Conservation (phyloP, 169 alveolate genomes). For the Blepharisma undulans region DNA sequence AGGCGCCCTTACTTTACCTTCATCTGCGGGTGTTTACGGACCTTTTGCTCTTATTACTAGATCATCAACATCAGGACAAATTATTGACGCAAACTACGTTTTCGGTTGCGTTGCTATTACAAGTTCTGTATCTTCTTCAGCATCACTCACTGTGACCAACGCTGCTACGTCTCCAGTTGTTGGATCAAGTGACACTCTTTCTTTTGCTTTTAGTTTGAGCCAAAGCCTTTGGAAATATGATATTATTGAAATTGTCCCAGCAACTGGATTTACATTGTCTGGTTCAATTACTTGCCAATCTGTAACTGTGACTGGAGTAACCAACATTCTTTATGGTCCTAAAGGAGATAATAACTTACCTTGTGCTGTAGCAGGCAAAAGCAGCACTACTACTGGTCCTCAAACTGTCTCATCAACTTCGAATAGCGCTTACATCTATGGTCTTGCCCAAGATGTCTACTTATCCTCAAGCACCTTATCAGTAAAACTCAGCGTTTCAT, state of each 20-base stretch:
- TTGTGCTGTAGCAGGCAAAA: neutral
- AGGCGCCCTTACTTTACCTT: neutral
- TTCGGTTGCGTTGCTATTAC: neutral
- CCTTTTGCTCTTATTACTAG: conserved; percentile 36
- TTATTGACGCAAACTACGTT: conserved; percentile 7
- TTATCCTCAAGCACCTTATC: neutral
- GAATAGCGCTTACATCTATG: neutral
- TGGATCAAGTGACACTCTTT: neutral
- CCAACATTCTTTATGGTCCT: neutral
- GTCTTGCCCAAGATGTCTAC: neutral
- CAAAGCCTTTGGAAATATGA: conserved; percentile 18
- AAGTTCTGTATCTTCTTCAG: neutral
- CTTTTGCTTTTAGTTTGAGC: neutral
- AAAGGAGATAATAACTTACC: neutral
- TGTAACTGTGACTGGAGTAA: neutral
- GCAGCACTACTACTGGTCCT: neutral
- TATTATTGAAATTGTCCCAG: neutral
- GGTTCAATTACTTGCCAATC: neutral
- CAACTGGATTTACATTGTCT: neutral
- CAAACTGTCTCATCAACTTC: neutral
- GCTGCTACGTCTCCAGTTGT: neutral
- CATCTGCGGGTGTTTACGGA: conserved; percentile 25
- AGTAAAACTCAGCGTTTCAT: neutral
- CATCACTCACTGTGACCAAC: neutral
- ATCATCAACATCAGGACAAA: neutral